Conservation (phyloP, 2,329 filamentous ascomycete species). For the Boeremia exigua region DNA sequence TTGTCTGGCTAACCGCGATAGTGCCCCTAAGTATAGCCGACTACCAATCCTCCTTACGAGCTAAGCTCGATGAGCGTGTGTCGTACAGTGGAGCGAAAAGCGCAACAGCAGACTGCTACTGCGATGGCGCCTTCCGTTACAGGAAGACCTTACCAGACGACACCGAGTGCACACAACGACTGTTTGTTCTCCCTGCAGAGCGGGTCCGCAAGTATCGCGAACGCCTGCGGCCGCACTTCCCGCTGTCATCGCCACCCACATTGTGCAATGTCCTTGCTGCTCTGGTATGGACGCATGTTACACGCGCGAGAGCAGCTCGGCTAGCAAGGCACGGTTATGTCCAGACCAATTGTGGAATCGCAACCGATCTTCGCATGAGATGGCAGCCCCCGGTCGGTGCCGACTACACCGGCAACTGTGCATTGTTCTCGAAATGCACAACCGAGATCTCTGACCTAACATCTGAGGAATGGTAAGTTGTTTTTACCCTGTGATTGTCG, state of each 20-base stretch:
- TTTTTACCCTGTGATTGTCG: slow-evolving; percentile 10
- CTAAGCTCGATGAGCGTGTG: slow-evolving; percentile 29
- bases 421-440: slow-evolving; percentile 38
- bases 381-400: slow-evolving; percentile 31
- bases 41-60: slow-evolving; percentile 31
- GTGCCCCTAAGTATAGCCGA: slow-evolving; percentile 27
- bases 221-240: slow-evolving; percentile 26
- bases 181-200: slow-evolving; percentile 38
- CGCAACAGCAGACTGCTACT: slow-evolving; percentile 37
- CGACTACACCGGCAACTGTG: slow-evolving; percentile 44
- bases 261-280: slow-evolving; percentile 44
- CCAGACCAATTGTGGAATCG: slow-evolving; percentile 38
- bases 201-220: slow-evolving; percentile 38
- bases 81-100: slow-evolving; percentile 9
- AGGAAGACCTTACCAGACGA: slow-evolving; percentile 33
- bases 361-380: slow-evolving; percentile 38
- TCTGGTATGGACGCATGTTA: slow-evolving; percentile 45
- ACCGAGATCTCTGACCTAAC: slow-evolving; percentile 33
- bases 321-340: slow-evolving; percentile 24
- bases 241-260: slow-evolving; percentile 27
- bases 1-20: slow-evolving; percentile 22
- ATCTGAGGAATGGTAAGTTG: slow-evolving; percentile 38
- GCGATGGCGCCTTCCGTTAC: slow-evolving; percentile 34
- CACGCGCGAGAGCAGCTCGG: slow-evolving; percentile 37
- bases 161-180: slow-evolving; percentile 33